Base-by-base conservation (phyloP, 495 filamentous ascomycete genomes). In the Tetracladium setigerum region DNA sequence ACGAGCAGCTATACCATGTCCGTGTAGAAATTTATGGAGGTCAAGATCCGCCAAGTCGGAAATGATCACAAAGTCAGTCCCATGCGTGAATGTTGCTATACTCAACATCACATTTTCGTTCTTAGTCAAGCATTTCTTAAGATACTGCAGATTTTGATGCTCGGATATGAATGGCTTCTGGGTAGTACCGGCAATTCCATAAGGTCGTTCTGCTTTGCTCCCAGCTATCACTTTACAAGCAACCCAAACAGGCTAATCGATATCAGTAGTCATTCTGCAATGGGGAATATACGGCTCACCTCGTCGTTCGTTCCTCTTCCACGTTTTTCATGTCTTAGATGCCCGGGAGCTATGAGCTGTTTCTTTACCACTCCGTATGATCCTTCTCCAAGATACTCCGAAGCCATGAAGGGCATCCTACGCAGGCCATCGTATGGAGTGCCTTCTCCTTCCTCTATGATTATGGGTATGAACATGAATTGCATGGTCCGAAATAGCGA, bases 21-120 rank as follows among this genome's bases (percentile, higher is more conserved):
- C 47, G 6, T 38, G 16, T 5, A 50, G 36, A 19, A 44, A 50
- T 18, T 38, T 38, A 17, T 44, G 15, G 6, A 50, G 41, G 16
- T 50, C 40, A 14, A 50, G 32, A 14, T 50, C 22, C 8, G 47
- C 47, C n/a, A 50, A 18, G 13, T 39, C 39, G 5, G 47, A 50
- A 37, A 50, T 50, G 7, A 50, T 50, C 14, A 30, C 18, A 18
- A 50, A 50, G 19, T 44, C 17, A 9, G 39, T 17, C 6, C 19
- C 47, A 43, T 50, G 47, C 5, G 18, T 30, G 19, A 50, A 50
- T 5, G 31, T 39, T 9, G 47, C 38, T 7, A 34, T 30, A 33
- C 47, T 50, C 10, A 19, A 17, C 47, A 50, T 50, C 14, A 50
- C 44, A 33, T 38, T 50, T 5, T 32, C 34, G 27, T 50, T 11